phyloP scores from a whole-genome alignment of 2,329 filamentous ascomycete genomes.

The Botrytis sinoallii region DNA sequence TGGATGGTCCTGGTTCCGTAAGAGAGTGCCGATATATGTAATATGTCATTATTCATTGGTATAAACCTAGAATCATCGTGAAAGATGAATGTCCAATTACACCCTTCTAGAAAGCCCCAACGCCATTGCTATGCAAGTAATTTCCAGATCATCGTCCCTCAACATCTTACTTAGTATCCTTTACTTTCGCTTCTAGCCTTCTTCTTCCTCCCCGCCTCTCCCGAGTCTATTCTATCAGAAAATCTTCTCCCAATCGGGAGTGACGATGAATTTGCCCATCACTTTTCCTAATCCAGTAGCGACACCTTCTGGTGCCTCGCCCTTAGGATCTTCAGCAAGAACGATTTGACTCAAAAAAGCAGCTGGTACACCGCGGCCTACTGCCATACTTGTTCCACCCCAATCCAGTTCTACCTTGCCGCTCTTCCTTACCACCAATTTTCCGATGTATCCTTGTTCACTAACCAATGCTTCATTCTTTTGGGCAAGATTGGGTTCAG shows the following conservation, averaged over 20 bases:
- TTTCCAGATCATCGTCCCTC: neutral
- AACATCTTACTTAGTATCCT: neutral
- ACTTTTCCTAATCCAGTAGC: conserved; percentile 62
- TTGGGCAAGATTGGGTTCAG: conserved; percentile 8
- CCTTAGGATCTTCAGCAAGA: conserved; percentile 43
- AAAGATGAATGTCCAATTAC: conserved; percentile 7
- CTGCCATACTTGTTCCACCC: conserved; percentile 55
- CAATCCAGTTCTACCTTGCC: conserved; percentile 61
- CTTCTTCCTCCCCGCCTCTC: too few relatives aligned
- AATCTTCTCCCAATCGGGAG: conserved; percentile 55
- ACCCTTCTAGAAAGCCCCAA: conserved; percentile 2
- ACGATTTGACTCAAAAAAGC: conserved; percentile 58
- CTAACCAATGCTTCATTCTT: conserved; percentile 30
- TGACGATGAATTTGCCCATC: conserved; percentile 59
- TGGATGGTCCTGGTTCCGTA: neutral
- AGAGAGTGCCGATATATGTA: neutral
- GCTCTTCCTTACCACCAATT: conserved; percentile 58
- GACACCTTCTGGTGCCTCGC: conserved; percentile 43
- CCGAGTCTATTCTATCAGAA: conserved; percentile 35
- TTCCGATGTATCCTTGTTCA: conserved; percentile 58
- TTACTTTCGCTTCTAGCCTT: neutral
- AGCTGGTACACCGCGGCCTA: conserved; percentile 51
- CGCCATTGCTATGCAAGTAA: conserved; percentile 20
- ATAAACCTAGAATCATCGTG: conserved; percentile 10
- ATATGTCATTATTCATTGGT: neutral